Conservation (phyloP, 805 yeast genomes). For the Sugiyamaella valdiviana region DNA sequence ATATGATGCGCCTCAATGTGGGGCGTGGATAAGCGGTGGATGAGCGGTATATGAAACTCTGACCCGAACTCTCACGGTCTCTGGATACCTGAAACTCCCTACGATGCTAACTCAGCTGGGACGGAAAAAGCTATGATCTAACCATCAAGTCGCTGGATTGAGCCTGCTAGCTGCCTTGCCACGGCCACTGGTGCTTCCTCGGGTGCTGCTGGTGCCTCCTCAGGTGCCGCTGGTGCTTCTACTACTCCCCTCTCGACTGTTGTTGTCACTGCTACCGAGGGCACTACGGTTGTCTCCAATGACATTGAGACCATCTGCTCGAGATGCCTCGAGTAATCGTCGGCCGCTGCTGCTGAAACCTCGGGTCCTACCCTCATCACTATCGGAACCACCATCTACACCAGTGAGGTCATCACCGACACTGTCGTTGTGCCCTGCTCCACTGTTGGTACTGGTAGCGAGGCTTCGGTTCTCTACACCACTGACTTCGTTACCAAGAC, state of each 20-base stretch:
- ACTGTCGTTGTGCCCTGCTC: conserved; percentile 4
- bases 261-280: background rate
- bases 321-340: conserved; percentile 1
- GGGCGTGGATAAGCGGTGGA: no score
- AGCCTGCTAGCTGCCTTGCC: background rate
- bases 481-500: background rate
- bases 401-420: background rate
- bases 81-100: no score
- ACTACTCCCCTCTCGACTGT: background rate
- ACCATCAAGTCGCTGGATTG: no score
- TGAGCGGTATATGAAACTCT: no score
- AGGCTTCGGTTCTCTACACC: background rate
- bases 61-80: background rate
- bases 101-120: background rate
- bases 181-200: background rate
- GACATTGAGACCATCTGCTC: conserved; percentile 2
- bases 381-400: background rate
- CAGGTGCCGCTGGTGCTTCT: background rate
- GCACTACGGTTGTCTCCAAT: background rate
- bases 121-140: background rate
- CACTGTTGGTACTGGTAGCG: background rate
- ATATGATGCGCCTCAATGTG: no score
- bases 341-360: background rate
- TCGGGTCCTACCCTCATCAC: background rate
- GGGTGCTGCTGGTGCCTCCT: background rate